Evolutionary conservation across 331 rosid genomes (phyloP).

Genomic region (Acacia concinna): DNA sequence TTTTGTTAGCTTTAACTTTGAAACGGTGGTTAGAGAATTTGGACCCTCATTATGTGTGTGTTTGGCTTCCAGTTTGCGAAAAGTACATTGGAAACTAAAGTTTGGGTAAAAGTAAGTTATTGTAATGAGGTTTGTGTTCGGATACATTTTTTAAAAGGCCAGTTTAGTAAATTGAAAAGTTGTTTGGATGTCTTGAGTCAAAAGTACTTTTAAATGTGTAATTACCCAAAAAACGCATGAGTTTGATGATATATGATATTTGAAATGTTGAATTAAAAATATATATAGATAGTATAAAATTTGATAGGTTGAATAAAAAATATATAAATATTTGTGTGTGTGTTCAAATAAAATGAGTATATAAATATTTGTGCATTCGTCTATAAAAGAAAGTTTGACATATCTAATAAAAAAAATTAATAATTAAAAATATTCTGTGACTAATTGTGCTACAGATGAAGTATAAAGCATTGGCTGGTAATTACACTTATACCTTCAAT

Average conservation of each 20-base stretch:
- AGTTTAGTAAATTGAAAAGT: background rate
- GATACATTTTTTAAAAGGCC: too few relatives aligned
- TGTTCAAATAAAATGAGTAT: background rate
- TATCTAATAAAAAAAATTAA: too few relatives aligned
- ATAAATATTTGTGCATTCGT: background rate
- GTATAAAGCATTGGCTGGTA: background rate
- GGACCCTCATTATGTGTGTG: background rate
- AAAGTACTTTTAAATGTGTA: background rate
- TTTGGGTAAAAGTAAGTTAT: background rate
- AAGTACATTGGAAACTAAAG: background rate
- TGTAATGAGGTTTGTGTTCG: background rate
- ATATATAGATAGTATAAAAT: too few relatives aligned
- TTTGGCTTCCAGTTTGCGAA: background rate
- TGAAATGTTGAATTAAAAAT: too few relatives aligned
- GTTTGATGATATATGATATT: background rate
- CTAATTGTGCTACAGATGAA: background rate
- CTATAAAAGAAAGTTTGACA: background rate
- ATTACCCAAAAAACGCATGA: background rate
- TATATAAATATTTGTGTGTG: too few relatives aligned
- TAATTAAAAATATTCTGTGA: too few relatives aligned
- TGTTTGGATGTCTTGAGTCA: background rate
- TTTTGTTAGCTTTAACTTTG: background rate
- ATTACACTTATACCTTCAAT: conserved; percentile 2
- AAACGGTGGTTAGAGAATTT: too few relatives aligned
- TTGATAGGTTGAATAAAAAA: too few relatives aligned